Evolutionary conservation across 257 asterid genomes (phyloP).

Genomic region (Nicotiana tabacum): DNA sequence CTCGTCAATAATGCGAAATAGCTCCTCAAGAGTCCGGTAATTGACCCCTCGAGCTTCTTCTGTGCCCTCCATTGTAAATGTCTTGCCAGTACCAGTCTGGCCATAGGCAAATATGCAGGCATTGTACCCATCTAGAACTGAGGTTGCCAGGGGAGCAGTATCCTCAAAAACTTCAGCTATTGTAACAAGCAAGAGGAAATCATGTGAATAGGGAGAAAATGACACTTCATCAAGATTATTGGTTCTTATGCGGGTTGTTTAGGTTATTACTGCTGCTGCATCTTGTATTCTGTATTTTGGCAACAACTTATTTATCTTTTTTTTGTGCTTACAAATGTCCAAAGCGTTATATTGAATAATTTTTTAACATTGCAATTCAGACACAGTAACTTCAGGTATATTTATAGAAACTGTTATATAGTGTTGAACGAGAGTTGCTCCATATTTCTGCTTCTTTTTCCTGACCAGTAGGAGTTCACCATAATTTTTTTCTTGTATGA

Average conservation of each 20-base stretch:
- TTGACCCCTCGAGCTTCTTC: constrained; percentile 89
- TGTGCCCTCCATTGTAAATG: constrained; percentile 97
- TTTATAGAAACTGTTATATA: neutral
- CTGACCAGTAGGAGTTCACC: neutral
- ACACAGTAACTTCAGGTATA: neutral
- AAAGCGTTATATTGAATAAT: neutral
- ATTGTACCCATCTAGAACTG: constrained; percentile 90
- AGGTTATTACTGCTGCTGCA: neutral
- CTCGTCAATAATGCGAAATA: constrained; percentile 72
- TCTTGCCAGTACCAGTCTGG: constrained; percentile 96
- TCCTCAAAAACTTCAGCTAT: constrained; percentile 87
- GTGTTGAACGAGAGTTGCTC: neutral
- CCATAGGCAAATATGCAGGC: constrained; percentile 96
- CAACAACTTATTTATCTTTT: neutral
- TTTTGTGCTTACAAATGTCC: neutral
- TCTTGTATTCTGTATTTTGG: neutral
- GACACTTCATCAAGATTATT: neutral
- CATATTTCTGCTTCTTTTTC: neutral
- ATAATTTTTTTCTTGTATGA: neutral
- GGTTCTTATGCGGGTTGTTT: neutral
- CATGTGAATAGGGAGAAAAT: neutral
- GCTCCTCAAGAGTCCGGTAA: constrained; percentile 78
- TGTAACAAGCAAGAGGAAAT: constrained; percentile 13
- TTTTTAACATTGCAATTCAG: too few species aligned
- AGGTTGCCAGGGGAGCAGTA: constrained; percentile 76